Evolutionary conservation across 495 filamentous ascomycete genomes (phyloP), one percentile per base, ranked within the genome.

Genomic region (Penicillium ochrochloron): DNA sequence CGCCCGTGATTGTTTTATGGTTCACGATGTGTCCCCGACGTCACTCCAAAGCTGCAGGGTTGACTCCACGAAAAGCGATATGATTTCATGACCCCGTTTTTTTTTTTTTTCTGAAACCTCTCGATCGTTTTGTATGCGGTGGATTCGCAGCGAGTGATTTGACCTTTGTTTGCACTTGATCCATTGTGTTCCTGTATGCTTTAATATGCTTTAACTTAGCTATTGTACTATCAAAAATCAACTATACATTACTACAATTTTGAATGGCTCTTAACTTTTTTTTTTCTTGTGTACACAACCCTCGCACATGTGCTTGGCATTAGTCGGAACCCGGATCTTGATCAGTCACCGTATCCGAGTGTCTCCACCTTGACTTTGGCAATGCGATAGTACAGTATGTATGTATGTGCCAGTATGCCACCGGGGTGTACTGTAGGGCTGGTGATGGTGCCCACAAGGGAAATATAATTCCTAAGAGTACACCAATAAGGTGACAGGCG

Each of bases 21-120:
- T 51, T 51, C 14, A 54, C 37, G 23, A 61, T 25, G 23, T 35
- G 21, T 23, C 5, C 51, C 25, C 59, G 27, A 66, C 54, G 48
- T 62, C 59, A 62, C 59, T 14, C 14, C 42, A 25, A 33, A 33
- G 41, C 35, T 25, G 34, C 46, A 21, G 17, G 29, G 15, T 58
- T 46, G 56, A 11, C 5, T 11, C 14, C 48, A 52, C 48, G 23
- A 52, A 25, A 15, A 21, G 23, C 31, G 34, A 63, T 52, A 67
- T 62, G 67, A 64, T 61, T 54, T 67, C 37, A 64, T 34, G 61
- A 48, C 44, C 44, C 19, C 21, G 25, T 19, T 21, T 44, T 44
- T 44, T 19, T 44, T 39, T 15, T 39, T 12, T 41, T 17, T 2
- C 14, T 41, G 11, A 12, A 41, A 63, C 57, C 34, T 9, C 27